Base-by-base conservation (phyloP, 163 green algal genomes). In the Scenedesmus sp. region DNA sequence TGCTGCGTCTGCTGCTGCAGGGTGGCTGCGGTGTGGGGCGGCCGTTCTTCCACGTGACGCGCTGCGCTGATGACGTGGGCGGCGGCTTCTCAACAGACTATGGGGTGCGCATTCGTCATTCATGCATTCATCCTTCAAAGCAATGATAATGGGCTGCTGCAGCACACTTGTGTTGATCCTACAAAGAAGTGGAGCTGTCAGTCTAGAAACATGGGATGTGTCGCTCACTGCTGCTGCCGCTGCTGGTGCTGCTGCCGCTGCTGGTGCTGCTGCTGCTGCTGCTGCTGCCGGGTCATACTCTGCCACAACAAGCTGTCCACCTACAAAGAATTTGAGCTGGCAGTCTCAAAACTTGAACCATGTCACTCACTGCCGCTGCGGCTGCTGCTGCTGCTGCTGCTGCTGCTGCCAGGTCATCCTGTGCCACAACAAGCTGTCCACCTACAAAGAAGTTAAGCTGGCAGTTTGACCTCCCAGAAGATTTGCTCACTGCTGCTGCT, bases 261-360 rank as follows among this genome's bases (percentile, higher is more conserved):
- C 34, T 46, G 12, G 16, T 88, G 83, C 59, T 77, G 59, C 59
- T 74, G 56, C 18, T 60, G 59, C 23, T 77, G 59, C 20, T 34
- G 67, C 13, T 15, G 79, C 23, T 89, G 54, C 57, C 95, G 97
- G 96, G 93, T 99, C 8, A 96, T 99, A 9, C 87, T 99, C 7
- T 99, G 97, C 93, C 93, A 97, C 93, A 99, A 99, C 94, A 95
- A 98, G 46, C 88, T 99, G 66, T 67, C 90, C 54, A 94, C 74
- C 23, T 94, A 97, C 77, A 92, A 96, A 62, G 97, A 99, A 90
- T 95, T 99, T 7, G 91, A 97, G 88, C 94, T 96, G 66, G 94
- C 96, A 1, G 83, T 99, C 0, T 46, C 34, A 46, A 46, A 46
- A 46, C 34, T 46, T 46, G 34, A 46, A 46, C 34, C 34, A 46